Evolutionary conservation across 2,329 filamentous ascomycete species (phyloP), one percentile per base, ranked within the genome.

Genomic region (Whalleya microplaca): DNA sequence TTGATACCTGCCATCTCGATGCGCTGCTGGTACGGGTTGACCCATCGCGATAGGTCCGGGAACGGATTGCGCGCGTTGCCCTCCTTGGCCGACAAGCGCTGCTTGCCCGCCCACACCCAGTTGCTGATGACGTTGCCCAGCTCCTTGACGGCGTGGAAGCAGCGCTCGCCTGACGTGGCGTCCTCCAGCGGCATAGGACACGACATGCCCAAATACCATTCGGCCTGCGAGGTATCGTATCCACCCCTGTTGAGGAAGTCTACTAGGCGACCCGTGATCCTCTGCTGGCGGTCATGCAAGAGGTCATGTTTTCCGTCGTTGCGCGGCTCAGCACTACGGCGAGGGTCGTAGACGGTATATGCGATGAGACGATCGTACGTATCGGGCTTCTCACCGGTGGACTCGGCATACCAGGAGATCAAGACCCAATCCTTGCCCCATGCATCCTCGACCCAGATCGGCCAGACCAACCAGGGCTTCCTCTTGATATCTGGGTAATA

Each of bases 1-100:
- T 58, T 59, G 54, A 70, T 69, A 4, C 68, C 68, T 2, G 66
- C 48, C 67, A 69, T 64, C 55, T 70, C 67, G 14, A 70, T 32
- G 41, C 68, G 61, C 32, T 55, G 21, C 55, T 64, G 55, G 45
- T 60, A 70, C 9, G 67, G 67, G 20, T 64, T 59, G 18, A 67
- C 58, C 65, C 67, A 69, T 40, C 51, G 59, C 14, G 54, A 23
- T 21, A 67, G 47, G 18, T 53, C 41, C n/a, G 42, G 48, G 51
- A 65, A 53, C 5, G 16, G 7, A 8, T 8, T 40, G 21, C 14
- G 21, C n/a, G 5, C 4, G 5, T 10, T 29, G 6, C 7, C 18
- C 6, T 3, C 14, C 32, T 9, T 23, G 32, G 2, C 18, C 40
- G 20, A 10, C 53, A 19, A 7, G 44, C 2, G 19, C 18, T 18